phyloP scores from a whole-genome alignment of 139 green algal species.

The Chlamydomonas sphaeroides region DNA sequence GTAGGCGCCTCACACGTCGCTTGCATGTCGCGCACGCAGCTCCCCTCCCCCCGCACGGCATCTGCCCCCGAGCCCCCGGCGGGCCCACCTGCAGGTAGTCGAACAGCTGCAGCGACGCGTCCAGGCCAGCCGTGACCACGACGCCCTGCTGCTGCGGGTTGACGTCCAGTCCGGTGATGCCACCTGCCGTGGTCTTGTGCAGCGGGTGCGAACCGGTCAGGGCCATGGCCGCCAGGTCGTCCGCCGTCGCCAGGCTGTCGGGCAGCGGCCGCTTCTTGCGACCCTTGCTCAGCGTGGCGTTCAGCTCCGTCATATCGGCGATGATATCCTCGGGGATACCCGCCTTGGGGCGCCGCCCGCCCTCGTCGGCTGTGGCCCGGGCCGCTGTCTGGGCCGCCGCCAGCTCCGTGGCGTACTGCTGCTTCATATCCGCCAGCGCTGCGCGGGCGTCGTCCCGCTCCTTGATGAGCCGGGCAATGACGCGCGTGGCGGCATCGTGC shows the following conservation, averaged over 20 bases:
- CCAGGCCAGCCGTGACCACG: conserved; percentile 76
- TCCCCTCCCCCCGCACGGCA: too few species aligned
- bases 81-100: conserved; percentile 57
- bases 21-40: too few species aligned
- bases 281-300: conserved; percentile 65
- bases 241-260: conserved; percentile 65
- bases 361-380: conserved; percentile 45
- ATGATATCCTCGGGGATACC: conserved; percentile 57
- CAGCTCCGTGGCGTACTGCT: conserved; percentile 29
- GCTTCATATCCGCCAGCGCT: conserved; percentile 53
- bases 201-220: conserved; percentile 78
- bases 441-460: conserved; percentile 85
- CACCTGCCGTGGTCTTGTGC: conserved; percentile 88
- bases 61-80: too few species aligned
- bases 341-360: conserved; percentile 34
- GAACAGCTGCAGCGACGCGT: conserved; percentile 82
- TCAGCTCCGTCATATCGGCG: conserved; percentile 48
- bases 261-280: conserved; percentile 88
- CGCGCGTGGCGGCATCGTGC: conserved; percentile 91
- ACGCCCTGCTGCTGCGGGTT: conserved; percentile 59
- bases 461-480: conserved; percentile 85
- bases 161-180: conserved; percentile 83
- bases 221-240: conserved; percentile 69
- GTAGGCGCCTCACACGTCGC: too few species aligned
- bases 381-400: conserved; percentile 61